phyloP scores from a whole-genome alignment of 441 rosid genomes.

The Pelargonium citronellum region DNA sequence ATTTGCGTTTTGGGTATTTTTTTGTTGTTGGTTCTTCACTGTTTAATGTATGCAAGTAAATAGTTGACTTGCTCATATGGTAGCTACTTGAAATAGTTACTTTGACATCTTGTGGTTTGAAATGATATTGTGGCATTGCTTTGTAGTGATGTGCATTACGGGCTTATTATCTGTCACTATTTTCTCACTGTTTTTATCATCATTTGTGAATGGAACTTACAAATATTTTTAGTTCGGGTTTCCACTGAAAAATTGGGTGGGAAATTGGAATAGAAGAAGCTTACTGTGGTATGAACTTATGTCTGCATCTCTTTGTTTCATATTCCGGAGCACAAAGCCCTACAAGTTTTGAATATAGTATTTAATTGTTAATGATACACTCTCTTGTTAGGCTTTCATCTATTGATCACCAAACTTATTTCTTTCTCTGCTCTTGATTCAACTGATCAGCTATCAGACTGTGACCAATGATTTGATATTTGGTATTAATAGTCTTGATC shows the following conservation, averaged over 20 bases:
- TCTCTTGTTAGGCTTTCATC: background rate
- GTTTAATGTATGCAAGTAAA: background rate
- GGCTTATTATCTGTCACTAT: background rate
- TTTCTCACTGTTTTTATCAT: background rate
- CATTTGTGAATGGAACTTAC: background rate
- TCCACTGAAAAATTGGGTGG: background rate
- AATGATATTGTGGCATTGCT: background rate
- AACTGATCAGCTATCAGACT: background rate
- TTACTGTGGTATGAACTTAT: background rate
- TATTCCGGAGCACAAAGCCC: background rate
- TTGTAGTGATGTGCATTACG: background rate
- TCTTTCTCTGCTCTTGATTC: background rate
- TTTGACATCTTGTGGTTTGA: background rate
- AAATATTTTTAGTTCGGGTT: background rate
- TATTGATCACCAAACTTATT: background rate
- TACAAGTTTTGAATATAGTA: background rate
- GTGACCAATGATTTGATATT: background rate
- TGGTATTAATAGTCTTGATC: constrained; percentile 17
- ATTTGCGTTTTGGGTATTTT: no score
- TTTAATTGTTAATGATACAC: background rate
- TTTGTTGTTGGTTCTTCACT: no score
- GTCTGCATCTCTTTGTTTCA: background rate
- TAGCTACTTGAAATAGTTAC: no score
- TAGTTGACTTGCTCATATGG: background rate
- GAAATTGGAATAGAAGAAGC: background rate